phyloP scores from a whole-genome alignment of 2,329 filamentous ascomycete genomes.

The Apiospora rasikravindrae region DNA sequence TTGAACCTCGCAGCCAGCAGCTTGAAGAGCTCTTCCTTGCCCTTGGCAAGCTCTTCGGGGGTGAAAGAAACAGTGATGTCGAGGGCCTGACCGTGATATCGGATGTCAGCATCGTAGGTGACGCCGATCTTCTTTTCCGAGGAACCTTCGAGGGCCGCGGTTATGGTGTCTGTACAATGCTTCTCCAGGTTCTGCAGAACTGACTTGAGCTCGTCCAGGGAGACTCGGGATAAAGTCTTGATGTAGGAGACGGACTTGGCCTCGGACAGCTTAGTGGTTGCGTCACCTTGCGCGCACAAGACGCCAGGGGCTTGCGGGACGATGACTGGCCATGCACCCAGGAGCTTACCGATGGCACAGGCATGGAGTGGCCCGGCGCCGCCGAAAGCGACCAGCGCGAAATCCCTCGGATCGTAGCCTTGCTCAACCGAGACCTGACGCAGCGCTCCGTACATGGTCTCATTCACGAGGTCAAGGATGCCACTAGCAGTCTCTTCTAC shows the following conservation, averaged over 20 bases:
- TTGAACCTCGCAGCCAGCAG: slow-evolving; percentile 46
- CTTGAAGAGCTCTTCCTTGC: slow-evolving; percentile 36
- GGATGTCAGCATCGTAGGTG: slow-evolving; percentile 49
- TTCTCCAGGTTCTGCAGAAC: slow-evolving; percentile 43
- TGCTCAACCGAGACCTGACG: slow-evolving; percentile 57
- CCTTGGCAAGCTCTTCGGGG: slow-evolving; percentile 39
- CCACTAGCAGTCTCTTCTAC: slow-evolving; percentile 50
- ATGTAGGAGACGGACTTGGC: slow-evolving; percentile 53
- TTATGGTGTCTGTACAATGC: slow-evolving; percentile 45
- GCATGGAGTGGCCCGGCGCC: slow-evolving; percentile 57
- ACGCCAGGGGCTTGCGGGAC: slow-evolving; percentile 55
- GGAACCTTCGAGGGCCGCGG: slow-evolving; percentile 39
- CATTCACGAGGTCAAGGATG: slow-evolving; percentile 55
- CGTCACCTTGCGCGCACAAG: slow-evolving; percentile 55
- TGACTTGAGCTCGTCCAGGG: slow-evolving; percentile 38
- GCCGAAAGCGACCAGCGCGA: slow-evolving; percentile 56
- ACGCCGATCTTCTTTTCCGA: slow-evolving; percentile 38
- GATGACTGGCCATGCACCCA: slow-evolving; percentile 58
- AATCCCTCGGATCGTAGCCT: slow-evolving; percentile 55
- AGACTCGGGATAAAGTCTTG: slow-evolving; percentile 43
- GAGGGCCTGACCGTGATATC: slow-evolving; percentile 53
- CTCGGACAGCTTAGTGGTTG: slow-evolving; percentile 53
- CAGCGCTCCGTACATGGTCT: slow-evolving; percentile 56
- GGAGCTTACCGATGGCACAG: slow-evolving; percentile 53
- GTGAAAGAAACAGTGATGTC: slow-evolving; percentile 42